Percentiles rank a stretch among this genome's conserved stretches.
These are phyloP conservation scores for Ceriops decandra DNA, from an alignment of 345 rosid species.

Conservation along the genomic window DNA sequence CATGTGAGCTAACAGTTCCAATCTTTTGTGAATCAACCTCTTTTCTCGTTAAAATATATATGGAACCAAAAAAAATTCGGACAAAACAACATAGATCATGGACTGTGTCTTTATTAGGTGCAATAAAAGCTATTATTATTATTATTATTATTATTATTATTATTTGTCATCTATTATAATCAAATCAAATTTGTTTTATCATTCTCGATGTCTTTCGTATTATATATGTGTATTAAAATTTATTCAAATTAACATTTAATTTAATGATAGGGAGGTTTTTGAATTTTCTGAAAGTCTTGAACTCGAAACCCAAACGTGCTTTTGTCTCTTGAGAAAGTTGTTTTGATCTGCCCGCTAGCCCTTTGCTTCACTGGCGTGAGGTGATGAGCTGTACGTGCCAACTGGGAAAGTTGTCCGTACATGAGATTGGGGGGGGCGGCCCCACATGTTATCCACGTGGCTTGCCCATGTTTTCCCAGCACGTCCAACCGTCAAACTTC, in stretches of 20 bases:
- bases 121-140: no score
- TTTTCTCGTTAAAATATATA: no score
- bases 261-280: not conserved
- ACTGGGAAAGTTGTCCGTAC: constrained; percentile 8
- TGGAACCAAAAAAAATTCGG: no score
- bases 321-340: not conserved
- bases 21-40: no score
- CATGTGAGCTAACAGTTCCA: no score
- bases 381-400: constrained; percentile 3
- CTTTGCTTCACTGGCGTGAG: not conserved
- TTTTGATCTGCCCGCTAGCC: not conserved
- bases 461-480: not conserved
- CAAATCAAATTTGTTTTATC: not conserved
- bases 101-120: no score
- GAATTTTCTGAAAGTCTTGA: not conserved
- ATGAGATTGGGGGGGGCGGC: not conserved
- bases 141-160: no score
- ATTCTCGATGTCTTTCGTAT: not conserved
- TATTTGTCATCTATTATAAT: not conserved
- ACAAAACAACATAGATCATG: no score
- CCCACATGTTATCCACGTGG: not conserved
- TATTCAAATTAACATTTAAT: no score
- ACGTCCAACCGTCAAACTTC: not conserved
- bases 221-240: no score
- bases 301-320: no score